Percentiles rank a stretch among this genome's conserved stretches.
phyloP scores from a whole-genome alignment of 495 filamentous ascomycete genomes.

The Penicillium bialowiezense region DNA sequence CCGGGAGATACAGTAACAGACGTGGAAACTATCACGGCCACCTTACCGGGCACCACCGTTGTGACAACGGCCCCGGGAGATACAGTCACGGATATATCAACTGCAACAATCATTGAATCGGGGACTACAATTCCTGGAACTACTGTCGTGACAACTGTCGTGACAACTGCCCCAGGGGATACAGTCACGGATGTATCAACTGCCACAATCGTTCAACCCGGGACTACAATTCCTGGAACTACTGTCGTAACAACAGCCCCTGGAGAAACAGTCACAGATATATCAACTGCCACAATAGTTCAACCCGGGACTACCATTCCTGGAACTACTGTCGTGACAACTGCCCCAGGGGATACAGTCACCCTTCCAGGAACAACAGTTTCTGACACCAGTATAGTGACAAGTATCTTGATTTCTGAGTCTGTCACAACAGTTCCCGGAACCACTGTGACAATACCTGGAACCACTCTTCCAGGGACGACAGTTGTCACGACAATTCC shows the following conservation, averaged over 20 bases:
- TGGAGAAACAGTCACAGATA: too few species aligned
- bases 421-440: not conserved
- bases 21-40: too few species aligned
- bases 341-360: not conserved
- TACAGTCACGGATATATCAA: not conserved
- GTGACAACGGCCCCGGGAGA: too few species aligned
- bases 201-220: not conserved
- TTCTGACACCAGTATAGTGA: not conserved
- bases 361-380: not conserved
- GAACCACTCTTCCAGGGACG: not conserved
- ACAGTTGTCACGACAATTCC: not conserved
- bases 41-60: too few species aligned
- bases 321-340: not conserved
- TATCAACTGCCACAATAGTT: not conserved
- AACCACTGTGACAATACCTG: not conserved
- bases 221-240: not conserved
- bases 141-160: not conserved
- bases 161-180: too few species aligned
- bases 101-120: not conserved
- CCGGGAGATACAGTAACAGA: too few species aligned
- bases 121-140: not conserved
- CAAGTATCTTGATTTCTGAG: too few species aligned
- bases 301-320: not conserved
- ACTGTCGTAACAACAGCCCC: not conserved
- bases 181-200: not conserved